Percentiles rank a stretch among this genome's conserved stretches.
Evolutionary conservation across 805 yeast genomes (phyloP).

Genomic region (Metschnikowia proteae): DNA sequence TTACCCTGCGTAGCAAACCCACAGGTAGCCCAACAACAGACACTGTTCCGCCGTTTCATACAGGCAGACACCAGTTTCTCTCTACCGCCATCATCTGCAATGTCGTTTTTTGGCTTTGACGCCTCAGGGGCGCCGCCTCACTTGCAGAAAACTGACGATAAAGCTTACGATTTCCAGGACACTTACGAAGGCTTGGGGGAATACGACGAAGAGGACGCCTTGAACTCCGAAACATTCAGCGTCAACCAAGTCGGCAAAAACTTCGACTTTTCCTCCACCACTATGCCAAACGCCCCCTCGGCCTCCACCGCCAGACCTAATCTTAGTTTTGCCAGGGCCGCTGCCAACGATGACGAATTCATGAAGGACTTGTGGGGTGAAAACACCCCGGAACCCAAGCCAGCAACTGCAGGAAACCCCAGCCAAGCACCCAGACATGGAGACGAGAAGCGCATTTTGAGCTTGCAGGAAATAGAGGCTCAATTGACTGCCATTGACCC

Average conservation of each 20-base stretch:
- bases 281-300: conserved; percentile 13
- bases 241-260: conserved; percentile 52
- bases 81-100: conserved; percentile 17
- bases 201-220: conserved; percentile 67
- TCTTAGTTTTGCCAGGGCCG: conserved; percentile 40
- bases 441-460: conserved; percentile 48
- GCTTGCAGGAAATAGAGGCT: conserved; percentile 84
- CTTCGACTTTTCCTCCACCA: conserved; percentile 55
- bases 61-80: not conserved
- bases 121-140: conserved; percentile 39
- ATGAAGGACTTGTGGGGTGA: conserved; percentile 46
- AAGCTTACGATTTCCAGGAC: conserved; percentile 72
- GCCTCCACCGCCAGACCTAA: conserved; percentile 22
- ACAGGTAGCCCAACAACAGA: not conserved
- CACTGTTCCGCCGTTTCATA: not conserved
- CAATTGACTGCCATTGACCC: conserved; percentile 52
- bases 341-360: conserved; percentile 41
- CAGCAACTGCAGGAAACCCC: conserved; percentile 24
- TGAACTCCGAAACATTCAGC: conserved; percentile 80
- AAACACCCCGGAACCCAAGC: conserved; percentile 26
- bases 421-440: conserved; percentile 23
- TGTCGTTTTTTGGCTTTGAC: conserved; percentile 71
- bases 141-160: conserved; percentile 18
- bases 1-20: not conserved
- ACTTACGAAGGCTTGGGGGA: conserved; percentile 78